Evolutionary conservation across 352 stramenopile genomes (phyloP).

Genomic region (Phytophthora vignae): DNA sequence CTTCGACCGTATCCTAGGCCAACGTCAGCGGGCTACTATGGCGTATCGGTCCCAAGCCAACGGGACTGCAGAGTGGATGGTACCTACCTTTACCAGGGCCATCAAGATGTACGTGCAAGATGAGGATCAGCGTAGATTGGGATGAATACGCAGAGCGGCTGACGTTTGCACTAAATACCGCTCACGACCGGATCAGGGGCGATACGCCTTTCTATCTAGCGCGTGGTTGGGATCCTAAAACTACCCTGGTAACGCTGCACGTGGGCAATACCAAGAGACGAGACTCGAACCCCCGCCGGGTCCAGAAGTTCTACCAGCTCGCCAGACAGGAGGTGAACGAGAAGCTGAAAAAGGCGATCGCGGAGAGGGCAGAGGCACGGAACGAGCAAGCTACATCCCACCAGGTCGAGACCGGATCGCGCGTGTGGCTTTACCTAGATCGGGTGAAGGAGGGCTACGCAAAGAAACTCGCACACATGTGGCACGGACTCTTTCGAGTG

Average conservation of each 20-base stretch:
- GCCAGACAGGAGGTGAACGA: too few species aligned
- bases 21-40: background rate
- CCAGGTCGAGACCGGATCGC: too few species aligned
- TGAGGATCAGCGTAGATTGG: background rate
- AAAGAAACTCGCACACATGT: background rate
- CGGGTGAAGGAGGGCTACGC: background rate
- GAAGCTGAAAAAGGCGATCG: too few species aligned
- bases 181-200: too few species aligned
- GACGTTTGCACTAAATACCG: too few species aligned
- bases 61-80: background rate
- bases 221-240: background rate
- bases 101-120: background rate
- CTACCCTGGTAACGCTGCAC: background rate
- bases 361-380: too few species aligned
- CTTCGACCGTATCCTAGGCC: background rate
- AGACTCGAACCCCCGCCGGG: too few species aligned
- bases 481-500: background rate
- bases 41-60: background rate
- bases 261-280: too few species aligned
- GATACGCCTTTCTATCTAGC: background rate
- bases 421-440: background rate
- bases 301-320: too few species aligned
- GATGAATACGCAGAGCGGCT: background rate
- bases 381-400: too few species aligned
- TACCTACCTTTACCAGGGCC: background rate